Base-by-base conservation (phyloP, 164 flowering plant species). In the Pachysandra terminalis region DNA sequence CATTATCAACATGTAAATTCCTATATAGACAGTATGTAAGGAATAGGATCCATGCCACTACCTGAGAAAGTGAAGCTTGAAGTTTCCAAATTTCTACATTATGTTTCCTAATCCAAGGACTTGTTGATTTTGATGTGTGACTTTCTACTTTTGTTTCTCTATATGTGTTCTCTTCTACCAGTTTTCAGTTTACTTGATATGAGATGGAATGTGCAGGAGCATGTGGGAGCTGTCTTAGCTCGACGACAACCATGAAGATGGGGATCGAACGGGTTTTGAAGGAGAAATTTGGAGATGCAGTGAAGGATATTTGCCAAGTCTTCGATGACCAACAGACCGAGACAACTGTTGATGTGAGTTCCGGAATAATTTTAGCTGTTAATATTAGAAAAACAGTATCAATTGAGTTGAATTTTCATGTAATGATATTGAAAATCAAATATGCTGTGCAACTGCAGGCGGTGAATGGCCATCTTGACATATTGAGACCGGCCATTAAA, bases 231-330 rank as follows among this genome's bases (percentile, higher is more conserved):
- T 95, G 99, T 66, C 99, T 97, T 37, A 95, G 97, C 82, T 95
- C 99, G 63, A 90, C 96, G 52, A 95, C 99, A 19, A 95, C 99
- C 51, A 95, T 95, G 97, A 87, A 78, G 69, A 90, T 95, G 99
- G 97, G 99, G 45, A 95, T 95, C 49, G 97, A 95, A 63, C 83
- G 92, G 65, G 89, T 90, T 5, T 75, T 95, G 9, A 92, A 87
- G 80, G 97, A 95, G 68, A 95, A 92, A 72, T 91, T 95, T 72
- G 98, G 97, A 59, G 91, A 91, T 75, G 86, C 88, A 17, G 68
- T 91, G 62, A 91, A 87, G 81, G 95, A 88, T 72, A 87, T 94
- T 56, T 68, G 79, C 35, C 96, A 94, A 82, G 91, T 91, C 16
- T 66, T 69, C 59, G 95, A 89, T 76, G 92, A 85, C 14, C 83